These are phyloP conservation scores for Neurospora discreta DNA, from an alignment of 495 filamentous ascomycete species.

Conservation along the genomic window DNA sequence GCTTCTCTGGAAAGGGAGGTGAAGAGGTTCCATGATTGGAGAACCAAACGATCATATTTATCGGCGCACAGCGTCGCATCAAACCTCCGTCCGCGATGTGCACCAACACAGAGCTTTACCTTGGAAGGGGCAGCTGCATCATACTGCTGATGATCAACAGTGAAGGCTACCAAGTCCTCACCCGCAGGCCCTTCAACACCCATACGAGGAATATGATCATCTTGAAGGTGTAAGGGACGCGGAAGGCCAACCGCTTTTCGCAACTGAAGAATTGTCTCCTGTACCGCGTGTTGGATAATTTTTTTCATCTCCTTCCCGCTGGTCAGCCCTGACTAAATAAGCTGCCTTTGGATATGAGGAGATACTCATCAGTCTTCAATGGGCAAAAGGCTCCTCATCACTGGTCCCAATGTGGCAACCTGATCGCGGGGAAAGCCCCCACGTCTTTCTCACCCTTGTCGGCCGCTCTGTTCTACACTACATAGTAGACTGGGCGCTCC, in stretches of 20 bases:
- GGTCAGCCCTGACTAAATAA: neutral
- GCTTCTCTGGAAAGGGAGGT: neutral
- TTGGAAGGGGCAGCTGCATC: neutral
- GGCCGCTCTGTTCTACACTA: neutral
- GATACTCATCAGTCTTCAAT: neutral
- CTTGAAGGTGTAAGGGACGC: neutral
- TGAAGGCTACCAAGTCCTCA: neutral
- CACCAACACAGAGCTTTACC: constrained; percentile 6
- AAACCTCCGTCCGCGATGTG: constrained; percentile 6
- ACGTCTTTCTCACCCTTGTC: neutral
- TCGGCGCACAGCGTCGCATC: constrained; percentile 9
- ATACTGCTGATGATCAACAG: neutral
- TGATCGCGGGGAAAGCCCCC: neutral
- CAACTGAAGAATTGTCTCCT: neutral
- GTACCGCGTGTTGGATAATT: neutral
- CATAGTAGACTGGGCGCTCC: neutral
- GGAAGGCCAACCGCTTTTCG: neutral
- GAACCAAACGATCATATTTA: neutral
- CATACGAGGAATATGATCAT: neutral
- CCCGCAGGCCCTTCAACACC: neutral
- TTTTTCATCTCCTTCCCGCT: neutral
- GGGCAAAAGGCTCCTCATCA: neutral
- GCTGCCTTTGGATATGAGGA: neutral
- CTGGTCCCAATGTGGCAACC: neutral
- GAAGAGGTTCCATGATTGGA: constrained; percentile 2